A percentile compares a stretch with the other conserved stretches of the same genome.
Evolutionary conservation across 2,329 filamentous ascomycete species (phyloP).

Genomic region (Stenocarpella maydis): DNA sequence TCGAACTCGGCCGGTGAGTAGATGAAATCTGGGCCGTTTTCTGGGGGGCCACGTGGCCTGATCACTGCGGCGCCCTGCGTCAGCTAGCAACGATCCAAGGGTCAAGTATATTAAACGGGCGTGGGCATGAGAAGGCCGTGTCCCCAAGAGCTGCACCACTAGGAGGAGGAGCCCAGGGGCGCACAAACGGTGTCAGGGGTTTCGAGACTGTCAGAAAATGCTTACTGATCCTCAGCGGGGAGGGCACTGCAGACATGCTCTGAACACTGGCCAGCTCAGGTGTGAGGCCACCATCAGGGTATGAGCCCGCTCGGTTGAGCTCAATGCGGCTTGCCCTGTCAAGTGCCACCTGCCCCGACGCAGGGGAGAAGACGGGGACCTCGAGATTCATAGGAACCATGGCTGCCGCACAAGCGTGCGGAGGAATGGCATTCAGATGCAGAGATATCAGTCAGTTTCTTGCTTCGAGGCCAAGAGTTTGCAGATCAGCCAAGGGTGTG

Average conservation of each 20-base stretch:
- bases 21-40: slow-evolving; percentile 52
- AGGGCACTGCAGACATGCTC: slow-evolving; percentile 41
- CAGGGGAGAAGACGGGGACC: slow-evolving; percentile 61
- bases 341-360: slow-evolving; percentile 50
- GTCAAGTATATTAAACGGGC: not conserved
- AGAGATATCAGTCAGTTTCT: not conserved
- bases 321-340: slow-evolving; percentile 58
- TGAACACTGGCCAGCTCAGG: slow-evolving; percentile 53
- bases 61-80: slow-evolving; percentile 48
- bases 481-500: not conserved
- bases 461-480: too few relatives aligned
- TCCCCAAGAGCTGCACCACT: not conserved
- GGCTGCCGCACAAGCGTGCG: not conserved
- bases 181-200: not conserved
- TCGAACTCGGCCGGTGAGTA: slow-evolving; percentile 55
- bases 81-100: not conserved
- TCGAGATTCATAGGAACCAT: slow-evolving; percentile 58
- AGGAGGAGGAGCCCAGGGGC: too few relatives aligned
- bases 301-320: slow-evolving; percentile 61
- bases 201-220: not conserved
- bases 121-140: fast-evolving
- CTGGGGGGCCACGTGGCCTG: slow-evolving; percentile 54
- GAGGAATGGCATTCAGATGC: too few relatives aligned
- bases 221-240: slow-evolving; percentile 56
- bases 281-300: slow-evolving; percentile 59